Percentiles rank a stretch among this genome's conserved stretches.
phyloP scores from a whole-genome alignment of 495 filamentous ascomycete species.

The Penicillium roqueforti region DNA sequence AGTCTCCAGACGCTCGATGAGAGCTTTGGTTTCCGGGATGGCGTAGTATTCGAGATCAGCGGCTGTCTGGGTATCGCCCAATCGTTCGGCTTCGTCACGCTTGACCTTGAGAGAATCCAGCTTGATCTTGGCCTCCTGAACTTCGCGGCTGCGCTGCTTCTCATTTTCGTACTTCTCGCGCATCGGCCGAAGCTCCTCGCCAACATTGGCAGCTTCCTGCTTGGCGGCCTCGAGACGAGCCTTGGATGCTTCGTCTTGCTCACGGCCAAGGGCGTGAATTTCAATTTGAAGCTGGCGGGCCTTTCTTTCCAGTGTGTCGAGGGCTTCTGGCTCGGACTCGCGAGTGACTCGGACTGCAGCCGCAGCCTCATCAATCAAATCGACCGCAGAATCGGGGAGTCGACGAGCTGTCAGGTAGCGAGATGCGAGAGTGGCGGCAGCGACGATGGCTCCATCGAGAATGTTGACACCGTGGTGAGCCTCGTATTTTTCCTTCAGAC shows the following conservation, averaged over 20 bases:
- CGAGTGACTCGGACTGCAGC: constrained; percentile 90
- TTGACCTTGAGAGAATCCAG: constrained; percentile 83
- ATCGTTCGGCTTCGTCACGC: constrained; percentile 84
- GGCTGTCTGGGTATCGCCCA: constrained; percentile 72
- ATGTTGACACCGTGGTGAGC: constrained; percentile 98
- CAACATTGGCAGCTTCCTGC: constrained; percentile 84
- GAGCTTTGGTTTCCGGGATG: constrained; percentile 81
- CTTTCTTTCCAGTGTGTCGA: constrained; percentile 87
- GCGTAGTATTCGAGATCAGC: constrained; percentile 96
- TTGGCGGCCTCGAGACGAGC: constrained; percentile 74
- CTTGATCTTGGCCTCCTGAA: constrained; percentile 96
- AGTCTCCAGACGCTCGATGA: constrained; percentile 73
- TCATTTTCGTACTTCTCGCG: constrained; percentile 95
- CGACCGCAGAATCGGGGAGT: constrained; percentile 93
- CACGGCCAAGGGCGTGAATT: constrained; percentile 87
- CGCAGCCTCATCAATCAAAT: constrained; percentile 93
- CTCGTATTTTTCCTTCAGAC: constrained; percentile 95
- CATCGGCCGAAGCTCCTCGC: constrained; percentile 85
- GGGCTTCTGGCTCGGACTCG: constrained; percentile 90
- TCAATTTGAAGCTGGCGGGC: constrained; percentile 90
- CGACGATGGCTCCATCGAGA: constrained; percentile 84
- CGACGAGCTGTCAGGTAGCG: constrained; percentile 87
- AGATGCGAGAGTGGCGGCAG: constrained; percentile 82
- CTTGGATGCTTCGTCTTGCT: constrained; percentile 91
- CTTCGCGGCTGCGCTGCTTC: constrained; percentile 77